Evolutionary conservation across 1,284 basidiomycete genomes (phyloP).

Genomic region (Trametes polyzona): DNA sequence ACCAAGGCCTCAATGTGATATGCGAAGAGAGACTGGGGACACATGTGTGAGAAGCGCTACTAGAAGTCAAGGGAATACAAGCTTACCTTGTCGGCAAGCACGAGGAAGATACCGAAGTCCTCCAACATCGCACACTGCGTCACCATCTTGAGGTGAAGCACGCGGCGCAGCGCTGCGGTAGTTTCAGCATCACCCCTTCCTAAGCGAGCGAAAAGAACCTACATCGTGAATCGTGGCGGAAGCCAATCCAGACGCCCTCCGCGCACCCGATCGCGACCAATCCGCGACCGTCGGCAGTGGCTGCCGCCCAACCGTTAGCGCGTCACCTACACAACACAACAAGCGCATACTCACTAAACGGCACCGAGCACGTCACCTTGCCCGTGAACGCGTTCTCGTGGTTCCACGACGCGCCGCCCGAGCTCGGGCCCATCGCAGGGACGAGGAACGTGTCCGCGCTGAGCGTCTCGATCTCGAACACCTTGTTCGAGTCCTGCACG

Average conservation of each 20-base stretch:
- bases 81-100: slow-evolving; percentile 86
- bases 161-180: slow-evolving; percentile 77
- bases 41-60: background rate
- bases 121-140: slow-evolving; percentile 95
- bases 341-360: slow-evolving; percentile 71
- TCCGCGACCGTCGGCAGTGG: slow-evolving; percentile 79
- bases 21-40: slow-evolving; percentile 68
- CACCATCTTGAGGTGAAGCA: slow-evolving; percentile 88
- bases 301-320: slow-evolving; percentile 43
- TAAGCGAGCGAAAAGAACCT: slow-evolving; percentile 33
- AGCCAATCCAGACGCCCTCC: slow-evolving; percentile 97
- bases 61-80: background rate
- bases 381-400: slow-evolving; percentile 81
- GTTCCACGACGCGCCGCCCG: slow-evolving; percentile 57
- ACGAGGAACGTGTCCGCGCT: slow-evolving; percentile 85
- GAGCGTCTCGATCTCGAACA: slow-evolving; percentile 87
- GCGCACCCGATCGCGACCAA: slow-evolving; percentile 93
- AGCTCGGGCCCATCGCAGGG: slow-evolving; percentile 56
- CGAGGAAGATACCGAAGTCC: slow-evolving; percentile 94
- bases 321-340: background rate
- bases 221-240: slow-evolving; percentile 87
- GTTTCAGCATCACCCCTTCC: background rate
- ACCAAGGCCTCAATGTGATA: slow-evolving; percentile 97
- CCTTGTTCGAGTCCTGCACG: slow-evolving; percentile 91
- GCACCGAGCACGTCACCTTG: slow-evolving; percentile 91